phyloP scores from a whole-genome alignment of 2,329 filamentous ascomycete genomes.

The Fusarium bactridioides region DNA sequence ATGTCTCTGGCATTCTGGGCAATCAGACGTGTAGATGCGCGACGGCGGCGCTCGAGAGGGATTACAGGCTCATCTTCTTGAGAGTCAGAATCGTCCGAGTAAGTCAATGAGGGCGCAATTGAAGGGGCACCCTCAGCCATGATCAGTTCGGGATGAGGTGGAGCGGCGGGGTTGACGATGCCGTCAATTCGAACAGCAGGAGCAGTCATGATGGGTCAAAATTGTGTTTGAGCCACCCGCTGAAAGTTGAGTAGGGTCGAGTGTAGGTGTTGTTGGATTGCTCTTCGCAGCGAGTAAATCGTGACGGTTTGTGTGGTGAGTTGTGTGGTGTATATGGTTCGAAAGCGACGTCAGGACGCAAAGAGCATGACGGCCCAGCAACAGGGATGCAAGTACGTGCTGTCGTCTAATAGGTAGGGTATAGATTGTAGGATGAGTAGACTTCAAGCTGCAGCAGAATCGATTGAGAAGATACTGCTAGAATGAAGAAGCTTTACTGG shows the following conservation, averaged over 20 bases:
- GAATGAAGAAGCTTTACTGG: background rate
- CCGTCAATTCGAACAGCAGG: slow-evolving; percentile 40
- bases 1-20: slow-evolving; percentile 69
- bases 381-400: slow-evolving; percentile 1
- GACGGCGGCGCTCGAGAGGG: slow-evolving; percentile 59
- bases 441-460: slow-evolving; percentile 4
- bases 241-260: slow-evolving; percentile 5
- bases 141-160: slow-evolving; percentile 52
- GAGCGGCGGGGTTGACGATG: slow-evolving; percentile 51
- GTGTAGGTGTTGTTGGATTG: slow-evolving; percentile 26
- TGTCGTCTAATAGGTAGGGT: background rate
- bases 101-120: slow-evolving; percentile 68
- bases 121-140: slow-evolving; percentile 60
- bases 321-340: background rate
- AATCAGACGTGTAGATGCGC: slow-evolving; percentile 74
- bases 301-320: slow-evolving; percentile 15
- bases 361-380: slow-evolving; percentile 36
- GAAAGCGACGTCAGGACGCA: slow-evolving; percentile 33
- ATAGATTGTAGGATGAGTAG: background rate
- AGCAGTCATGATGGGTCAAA: slow-evolving; percentile 43
- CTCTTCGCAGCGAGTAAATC: slow-evolving; percentile 27
- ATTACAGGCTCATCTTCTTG: slow-evolving; percentile 59
- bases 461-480: slow-evolving; percentile 36
- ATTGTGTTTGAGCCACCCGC: slow-evolving; percentile 21
- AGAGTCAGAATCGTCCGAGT: slow-evolving; percentile 69